Evolutionary conservation across 345 rosid species (phyloP).

Genomic region (Anastatica hierochuntica): DNA sequence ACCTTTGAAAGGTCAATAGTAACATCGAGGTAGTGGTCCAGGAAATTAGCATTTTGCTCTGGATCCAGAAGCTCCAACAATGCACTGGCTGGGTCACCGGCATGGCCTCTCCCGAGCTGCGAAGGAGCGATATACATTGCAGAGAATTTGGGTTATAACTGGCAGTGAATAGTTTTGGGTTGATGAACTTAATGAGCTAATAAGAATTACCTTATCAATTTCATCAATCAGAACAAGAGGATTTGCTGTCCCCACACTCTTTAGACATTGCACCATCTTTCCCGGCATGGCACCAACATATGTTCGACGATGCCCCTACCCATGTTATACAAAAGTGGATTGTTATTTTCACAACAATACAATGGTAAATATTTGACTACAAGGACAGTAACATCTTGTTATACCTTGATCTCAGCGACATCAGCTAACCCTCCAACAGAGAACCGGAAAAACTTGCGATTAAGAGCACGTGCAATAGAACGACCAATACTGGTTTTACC

Average conservation of each 20-base stretch:
- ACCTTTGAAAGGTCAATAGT: constrained; percentile 90
- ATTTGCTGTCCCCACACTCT: constrained; percentile 82
- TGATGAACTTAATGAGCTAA: neutral
- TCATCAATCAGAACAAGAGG: constrained; percentile 95
- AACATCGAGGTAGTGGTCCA: constrained; percentile 87
- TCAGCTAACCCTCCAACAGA: constrained; percentile 91
- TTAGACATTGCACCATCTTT: constrained; percentile 96
- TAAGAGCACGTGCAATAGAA: constrained; percentile 85
- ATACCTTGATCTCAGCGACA: constrained; percentile 89
- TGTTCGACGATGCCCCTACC: constrained; percentile 89
- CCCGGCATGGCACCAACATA: constrained; percentile 96
- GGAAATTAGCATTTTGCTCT: constrained; percentile 89
- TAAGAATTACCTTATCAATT: constrained; percentile 68
- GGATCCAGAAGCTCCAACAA: constrained; percentile 94
- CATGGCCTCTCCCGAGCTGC: constrained; percentile 75
- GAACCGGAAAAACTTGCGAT: constrained; percentile 76
- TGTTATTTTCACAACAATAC: neutral
- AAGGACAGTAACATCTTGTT: neutral
- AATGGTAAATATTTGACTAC: neutral
- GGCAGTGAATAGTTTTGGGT: neutral
- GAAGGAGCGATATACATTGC: constrained; percentile 17
- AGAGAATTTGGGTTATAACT: neutral
- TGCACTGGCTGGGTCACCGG: constrained; percentile 92
- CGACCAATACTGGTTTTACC: constrained; percentile 96
- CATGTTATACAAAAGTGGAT: neutral